phyloP scores from a whole-genome alignment of 139 green algal species.

The Limnomonas spitsbergensis region DNA sequence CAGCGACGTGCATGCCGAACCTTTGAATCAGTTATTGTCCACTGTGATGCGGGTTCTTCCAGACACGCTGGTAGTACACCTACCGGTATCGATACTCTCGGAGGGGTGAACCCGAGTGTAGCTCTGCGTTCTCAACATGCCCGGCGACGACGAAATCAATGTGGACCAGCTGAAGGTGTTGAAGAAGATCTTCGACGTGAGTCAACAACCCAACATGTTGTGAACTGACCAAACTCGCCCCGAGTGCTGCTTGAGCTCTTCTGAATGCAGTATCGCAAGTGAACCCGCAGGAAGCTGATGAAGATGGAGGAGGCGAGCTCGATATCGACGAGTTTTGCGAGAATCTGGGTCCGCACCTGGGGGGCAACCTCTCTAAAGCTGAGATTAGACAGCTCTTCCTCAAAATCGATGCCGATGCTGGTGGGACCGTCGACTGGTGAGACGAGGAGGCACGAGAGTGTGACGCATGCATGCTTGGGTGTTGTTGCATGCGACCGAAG shows the following conservation, averaged over 20 bases:
- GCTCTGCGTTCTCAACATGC: not conserved
- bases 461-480: not conserved
- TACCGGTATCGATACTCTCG: no score
- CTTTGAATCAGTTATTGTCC: no score
- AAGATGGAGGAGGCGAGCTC: slow-evolving; percentile 76
- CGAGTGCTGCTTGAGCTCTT: no score
- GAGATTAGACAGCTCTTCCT: slow-evolving; percentile 78
- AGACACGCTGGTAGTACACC: no score
- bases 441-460: not conserved
- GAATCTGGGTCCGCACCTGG: slow-evolving; percentile 64
- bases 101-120: no score
- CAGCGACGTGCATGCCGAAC: no score
- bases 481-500: slow-evolving; percentile 1
- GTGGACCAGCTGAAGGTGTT: slow-evolving; percentile 65
- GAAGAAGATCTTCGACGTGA: slow-evolving; percentile 75
- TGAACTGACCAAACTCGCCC: no score
- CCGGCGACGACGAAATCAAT: slow-evolving; percentile 67
- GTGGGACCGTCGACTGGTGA: slow-evolving; percentile 81
- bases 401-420: slow-evolving; percentile 85
- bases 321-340: slow-evolving; percentile 76
- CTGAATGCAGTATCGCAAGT: no score
- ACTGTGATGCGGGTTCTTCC: no score
- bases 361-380: slow-evolving; percentile 29
- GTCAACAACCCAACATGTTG: not conserved
- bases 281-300: slow-evolving; percentile 72